Conservation (phyloP, 2,329 filamentous ascomycete genomes). For the Coniella lustricola region DNA sequence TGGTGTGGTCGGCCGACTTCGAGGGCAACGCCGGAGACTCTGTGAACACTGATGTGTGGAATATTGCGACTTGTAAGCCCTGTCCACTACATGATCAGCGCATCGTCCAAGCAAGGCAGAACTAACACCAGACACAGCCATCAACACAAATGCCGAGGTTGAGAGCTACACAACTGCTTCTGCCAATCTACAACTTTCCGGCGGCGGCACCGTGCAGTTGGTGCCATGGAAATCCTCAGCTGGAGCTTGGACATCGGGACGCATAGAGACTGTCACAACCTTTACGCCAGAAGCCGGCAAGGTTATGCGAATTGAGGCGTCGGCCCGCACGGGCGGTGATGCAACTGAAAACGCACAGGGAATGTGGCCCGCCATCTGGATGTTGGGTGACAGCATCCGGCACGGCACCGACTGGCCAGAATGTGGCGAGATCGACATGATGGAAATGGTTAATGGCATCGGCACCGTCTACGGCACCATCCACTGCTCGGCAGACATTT, state of each 20-base stretch:
- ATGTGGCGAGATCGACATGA: constrained; percentile 51
- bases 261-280: constrained; percentile 42
- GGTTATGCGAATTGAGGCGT: constrained; percentile 39
- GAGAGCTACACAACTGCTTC: constrained; percentile 41
- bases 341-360: constrained; percentile 36
- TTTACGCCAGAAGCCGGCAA: constrained; percentile 40
- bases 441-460: constrained; percentile 48
- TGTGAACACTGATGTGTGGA: constrained; percentile 34
- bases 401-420: constrained; percentile 43
- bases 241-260: constrained; percentile 46
- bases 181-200: constrained; percentile 43
- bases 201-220: constrained; percentile 43
- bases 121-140: constrained; percentile 20
- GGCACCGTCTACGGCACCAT: constrained; percentile 40
- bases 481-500: constrained; percentile 38
- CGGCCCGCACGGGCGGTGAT: constrained; percentile 40
- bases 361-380: constrained; percentile 54
- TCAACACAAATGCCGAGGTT: constrained; percentile 45
- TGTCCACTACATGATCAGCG: background rate
- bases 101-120: background rate
- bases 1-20: constrained; percentile 39
- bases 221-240: constrained; percentile 35
- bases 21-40: constrained; percentile 27
- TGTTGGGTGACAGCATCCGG: constrained; percentile 43
- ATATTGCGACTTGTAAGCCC: constrained; percentile 27